These are phyloP conservation scores for Paralagenidium karlingii DNA, from an alignment of 352 stramenopile species.

Conservation along the genomic window DNA sequence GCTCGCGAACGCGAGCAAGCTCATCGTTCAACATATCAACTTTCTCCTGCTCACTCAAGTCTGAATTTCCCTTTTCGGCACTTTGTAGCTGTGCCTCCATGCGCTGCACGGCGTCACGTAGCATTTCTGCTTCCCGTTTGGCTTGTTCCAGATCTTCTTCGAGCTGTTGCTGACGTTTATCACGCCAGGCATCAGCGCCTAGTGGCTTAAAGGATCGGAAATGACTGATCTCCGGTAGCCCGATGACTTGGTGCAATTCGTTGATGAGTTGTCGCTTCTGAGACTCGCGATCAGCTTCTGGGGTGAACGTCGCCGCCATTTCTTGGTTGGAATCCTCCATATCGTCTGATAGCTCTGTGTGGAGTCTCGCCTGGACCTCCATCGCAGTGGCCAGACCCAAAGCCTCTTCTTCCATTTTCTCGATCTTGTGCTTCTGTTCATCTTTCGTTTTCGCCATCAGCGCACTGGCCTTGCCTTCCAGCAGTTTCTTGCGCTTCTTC, in stretches of 20 bases:
- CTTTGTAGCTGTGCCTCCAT: slow-evolving; percentile 45
- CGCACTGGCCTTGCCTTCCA: neutral
- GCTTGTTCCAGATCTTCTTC: slow-evolving; percentile 41
- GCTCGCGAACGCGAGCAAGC: slow-evolving; percentile 27
- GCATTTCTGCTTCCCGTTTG: slow-evolving; percentile 35
- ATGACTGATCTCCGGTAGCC: slow-evolving; percentile 48
- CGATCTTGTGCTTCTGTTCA: neutral
- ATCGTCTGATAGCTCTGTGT: slow-evolving; percentile 3
- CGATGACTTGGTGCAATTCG: slow-evolving; percentile 54
- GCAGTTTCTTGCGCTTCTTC: slow-evolving; percentile 18
- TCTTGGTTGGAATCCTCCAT: slow-evolving; percentile 11
- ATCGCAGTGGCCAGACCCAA: neutral
- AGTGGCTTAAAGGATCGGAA: slow-evolving; percentile 61
- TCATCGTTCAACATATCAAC: slow-evolving; percentile 32
- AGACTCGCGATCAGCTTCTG: slow-evolving; percentile 12
- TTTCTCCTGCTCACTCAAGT: slow-evolving; percentile 47
- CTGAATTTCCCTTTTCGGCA: slow-evolving; percentile 34
- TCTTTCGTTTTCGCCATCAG: neutral
- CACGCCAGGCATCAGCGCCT: slow-evolving; percentile 21
- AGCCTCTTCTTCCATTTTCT: neutral
- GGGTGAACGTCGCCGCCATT: neutral
- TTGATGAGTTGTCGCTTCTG: slow-evolving; percentile 70
- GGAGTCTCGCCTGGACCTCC: slow-evolving; percentile 2
- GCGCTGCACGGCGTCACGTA: slow-evolving; percentile 36
- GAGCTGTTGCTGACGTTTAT: slow-evolving; percentile 30